Conservation (phyloP, 1,139 yeast genomes). For the Yamadazyma triangularis region DNA sequence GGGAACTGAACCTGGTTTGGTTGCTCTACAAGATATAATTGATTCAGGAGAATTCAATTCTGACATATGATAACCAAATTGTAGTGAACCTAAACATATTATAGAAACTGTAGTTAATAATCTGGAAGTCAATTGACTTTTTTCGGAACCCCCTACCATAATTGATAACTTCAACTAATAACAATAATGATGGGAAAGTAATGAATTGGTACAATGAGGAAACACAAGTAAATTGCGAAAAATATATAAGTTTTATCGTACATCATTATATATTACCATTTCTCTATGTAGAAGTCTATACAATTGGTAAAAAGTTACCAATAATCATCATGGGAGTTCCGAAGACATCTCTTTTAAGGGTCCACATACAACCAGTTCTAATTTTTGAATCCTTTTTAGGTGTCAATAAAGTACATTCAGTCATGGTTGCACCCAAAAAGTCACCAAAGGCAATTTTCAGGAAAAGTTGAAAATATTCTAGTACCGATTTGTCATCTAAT, state of each 20-base stretch:
- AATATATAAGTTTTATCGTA: too few species aligned
- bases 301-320: constrained; percentile 83
- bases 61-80: constrained; percentile 49
- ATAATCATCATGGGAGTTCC: constrained; percentile 86
- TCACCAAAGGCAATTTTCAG: constrained; percentile 88
- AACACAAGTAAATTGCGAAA: too few species aligned
- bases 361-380: constrained; percentile 83
- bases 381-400: constrained; percentile 47
- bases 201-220: too few species aligned
- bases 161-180: too few species aligned
- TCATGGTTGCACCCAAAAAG: constrained; percentile 85
- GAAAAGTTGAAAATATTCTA: constrained; percentile 83
- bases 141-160: too few species aligned
- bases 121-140: constrained; percentile 17
- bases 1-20: constrained; percentile 28
- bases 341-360: constrained; percentile 63
- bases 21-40: constrained; percentile 31
- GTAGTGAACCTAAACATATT: constrained; percentile 43
- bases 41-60: constrained; percentile 45
- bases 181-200: too few species aligned
- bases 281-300: constrained; percentile 24
- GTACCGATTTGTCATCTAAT: constrained; percentile 81
- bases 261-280: too few species aligned
- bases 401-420: constrained; percentile 74
- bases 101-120: constrained; percentile 28